A percentile compares a stretch with the other conserved stretches of the same genome.
phyloP scores from a whole-genome alignment of 148 eudicot genomes.

The Camellia lanceoleosa region DNA sequence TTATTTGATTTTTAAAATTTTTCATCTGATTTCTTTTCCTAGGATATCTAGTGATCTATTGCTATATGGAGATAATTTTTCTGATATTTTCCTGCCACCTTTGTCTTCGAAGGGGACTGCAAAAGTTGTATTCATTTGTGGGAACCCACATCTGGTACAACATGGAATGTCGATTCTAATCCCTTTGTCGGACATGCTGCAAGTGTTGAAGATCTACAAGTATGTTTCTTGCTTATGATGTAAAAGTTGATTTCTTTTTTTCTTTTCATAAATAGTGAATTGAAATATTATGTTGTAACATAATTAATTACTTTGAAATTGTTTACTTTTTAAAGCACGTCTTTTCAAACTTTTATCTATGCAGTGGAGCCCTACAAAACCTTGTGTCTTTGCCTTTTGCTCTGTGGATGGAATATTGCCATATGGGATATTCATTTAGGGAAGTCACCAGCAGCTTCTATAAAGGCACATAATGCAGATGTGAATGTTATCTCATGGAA shows the following conservation, averaged over 20 bases:
- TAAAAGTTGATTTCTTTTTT: background rate
- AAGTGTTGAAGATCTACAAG: slow-evolving; percentile 96
- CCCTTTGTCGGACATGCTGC: slow-evolving; percentile 90
- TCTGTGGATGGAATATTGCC: slow-evolving; percentile 82
- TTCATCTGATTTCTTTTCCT: slow-evolving; percentile 7
- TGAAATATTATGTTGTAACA: background rate
- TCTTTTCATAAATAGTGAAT: background rate
- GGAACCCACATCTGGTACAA: slow-evolving; percentile 80
- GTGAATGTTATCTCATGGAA: slow-evolving; percentile 98
- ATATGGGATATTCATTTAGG: slow-evolving; percentile 85
- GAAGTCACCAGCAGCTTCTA: slow-evolving; percentile 59
- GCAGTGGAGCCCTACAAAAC: slow-evolving; percentile 97
- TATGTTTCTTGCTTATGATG: slow-evolving; percentile 10
- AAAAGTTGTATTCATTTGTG: slow-evolving; percentile 68
- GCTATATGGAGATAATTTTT: background rate
- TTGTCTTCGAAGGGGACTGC: slow-evolving; percentile 68
- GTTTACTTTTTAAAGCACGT: background rate
- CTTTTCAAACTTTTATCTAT: slow-evolving; percentile 15
- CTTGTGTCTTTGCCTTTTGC: slow-evolving; percentile 84
- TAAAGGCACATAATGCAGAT: slow-evolving; percentile 93
- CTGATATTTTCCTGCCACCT: background rate
- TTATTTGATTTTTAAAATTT: background rate
- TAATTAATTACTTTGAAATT: background rate
- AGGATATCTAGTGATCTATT: background rate
- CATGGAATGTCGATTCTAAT: slow-evolving; percentile 66